phyloP scores from a whole-genome alignment of 768 basidiomycete genomes.

The Tylopilus plumbeoviolaceoides region DNA sequence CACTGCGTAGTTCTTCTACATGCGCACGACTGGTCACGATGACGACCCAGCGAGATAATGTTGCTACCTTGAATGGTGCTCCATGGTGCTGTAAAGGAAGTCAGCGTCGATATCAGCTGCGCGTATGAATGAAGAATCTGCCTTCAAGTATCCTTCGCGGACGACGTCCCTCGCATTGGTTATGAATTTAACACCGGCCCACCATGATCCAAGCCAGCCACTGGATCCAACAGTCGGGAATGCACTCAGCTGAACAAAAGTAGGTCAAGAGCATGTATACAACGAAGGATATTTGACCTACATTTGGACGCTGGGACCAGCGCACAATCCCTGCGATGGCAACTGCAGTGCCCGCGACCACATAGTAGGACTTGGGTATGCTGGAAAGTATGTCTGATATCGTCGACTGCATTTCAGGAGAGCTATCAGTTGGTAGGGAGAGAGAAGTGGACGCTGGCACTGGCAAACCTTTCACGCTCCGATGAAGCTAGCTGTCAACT shows the following conservation, averaged over 20 bases:
- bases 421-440: too few species aligned
- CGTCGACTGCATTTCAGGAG: too few species aligned
- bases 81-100: slow-evolving; percentile 26
- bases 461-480: too few species aligned
- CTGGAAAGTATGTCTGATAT: too few species aligned
- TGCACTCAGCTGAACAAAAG: not conserved
- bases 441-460: too few species aligned
- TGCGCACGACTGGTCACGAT: too few species aligned
- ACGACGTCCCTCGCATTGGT: slow-evolving; percentile 2
- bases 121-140: not conserved
- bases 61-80: too few species aligned
- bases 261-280: not conserved
- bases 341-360: too few species aligned
- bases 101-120: not conserved
- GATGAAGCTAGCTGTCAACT: too few species aligned
- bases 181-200: not conserved
- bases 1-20: too few species aligned
- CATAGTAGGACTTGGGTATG: too few species aligned
- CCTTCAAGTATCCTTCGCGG: slow-evolving; percentile 32
- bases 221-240: not conserved
- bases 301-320: not conserved
- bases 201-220: not conserved
- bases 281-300: not conserved
- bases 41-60: too few species aligned
- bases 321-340: not conserved